Conservation (phyloP, 2,329 filamentous ascomycete species). For the Trichoderma koningii region DNA sequence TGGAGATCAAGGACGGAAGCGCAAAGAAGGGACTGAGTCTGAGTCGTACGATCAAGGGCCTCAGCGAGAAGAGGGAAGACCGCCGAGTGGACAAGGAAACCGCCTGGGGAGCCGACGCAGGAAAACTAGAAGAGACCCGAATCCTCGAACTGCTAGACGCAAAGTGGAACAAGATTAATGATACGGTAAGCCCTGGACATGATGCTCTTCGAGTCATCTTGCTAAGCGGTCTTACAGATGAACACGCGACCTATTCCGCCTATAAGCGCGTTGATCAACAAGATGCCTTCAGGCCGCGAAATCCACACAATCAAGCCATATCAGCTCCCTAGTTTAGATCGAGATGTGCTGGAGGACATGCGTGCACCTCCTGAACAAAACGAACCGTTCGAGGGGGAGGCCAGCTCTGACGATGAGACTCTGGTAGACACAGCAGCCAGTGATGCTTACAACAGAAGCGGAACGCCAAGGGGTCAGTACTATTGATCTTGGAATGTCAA, state of each 20-base stretch:
- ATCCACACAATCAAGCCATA: slow-evolving; percentile 75
- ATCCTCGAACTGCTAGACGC: slow-evolving; percentile 83
- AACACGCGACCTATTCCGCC: slow-evolving; percentile 78
- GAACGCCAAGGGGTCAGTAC: slow-evolving; percentile 45
- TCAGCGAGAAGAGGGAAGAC: slow-evolving; percentile 77
- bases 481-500: slow-evolving; percentile 36
- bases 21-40: slow-evolving; percentile 59
- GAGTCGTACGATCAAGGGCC: slow-evolving; percentile 69
- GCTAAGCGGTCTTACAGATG: slow-evolving; percentile 54
- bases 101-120: slow-evolving; percentile 80
- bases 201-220: background rate
- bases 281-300: slow-evolving; percentile 85
- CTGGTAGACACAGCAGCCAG: slow-evolving; percentile 30
- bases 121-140: slow-evolving; percentile 78
- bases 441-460: no score
- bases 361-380: slow-evolving; percentile 43
- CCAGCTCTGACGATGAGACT: slow-evolving; percentile 46
- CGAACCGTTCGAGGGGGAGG: slow-evolving; percentile 39
- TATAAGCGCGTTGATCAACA: slow-evolving; percentile 68
- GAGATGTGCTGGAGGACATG: slow-evolving; percentile 64
- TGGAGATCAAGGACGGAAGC: slow-evolving; percentile 55
- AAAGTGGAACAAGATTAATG: slow-evolving; percentile 92
- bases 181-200: slow-evolving; percentile 65
- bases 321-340: slow-evolving; percentile 64
- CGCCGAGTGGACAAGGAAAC: slow-evolving; percentile 72